Evolutionary conservation across 164 flowering plant genomes (phyloP), one percentile per base, ranked within the genome.

Genomic region (Umbilicus rupestris): DNA sequence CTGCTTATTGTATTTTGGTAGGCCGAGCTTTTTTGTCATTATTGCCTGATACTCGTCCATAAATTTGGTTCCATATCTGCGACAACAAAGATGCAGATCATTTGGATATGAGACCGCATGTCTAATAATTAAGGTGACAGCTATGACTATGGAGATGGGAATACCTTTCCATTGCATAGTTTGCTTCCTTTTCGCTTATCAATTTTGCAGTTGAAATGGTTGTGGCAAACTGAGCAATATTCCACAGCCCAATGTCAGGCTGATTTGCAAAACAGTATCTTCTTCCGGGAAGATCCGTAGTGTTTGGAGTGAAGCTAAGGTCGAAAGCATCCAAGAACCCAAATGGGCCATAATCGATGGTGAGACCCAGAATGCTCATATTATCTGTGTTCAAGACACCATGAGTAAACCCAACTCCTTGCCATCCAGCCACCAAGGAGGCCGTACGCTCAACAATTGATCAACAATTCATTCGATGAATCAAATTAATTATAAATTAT

Each of bases 281-380:
- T 83, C 98, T 84, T 14, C 99, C 99, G 0, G 99, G 98, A 79
- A 95, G 97, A 76, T 92, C 99, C 0, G 99, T 95, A 41, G 99
- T 95, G 69, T 95, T 95, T 58, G 98, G 99, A 0, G 99, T 95
- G 75, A 67, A 95, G 78, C 89, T 88, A 70, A 97, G 98, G 74
- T 95, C 99, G 81, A 95, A 95, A 50, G 99, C 98, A 79, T 95
- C 99, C 74, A 95, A 72, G 76, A 95, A 95, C 39, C 99, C 97
- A 76, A 88, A 92, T 35, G 99, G 98, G 63, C 99, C 99, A 81
- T 95, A 95, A 77, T 95, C 99, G 74, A 95, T 92, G 57, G 98
- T 92, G 69, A 90, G 90, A 50, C 99, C 99, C 68, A 95, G 74
- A 41, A 90, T 82, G 72, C 99, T 95, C 98, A 90, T 92, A 74